Evolutionary conservation across 768 basidiomycete species (phyloP), one percentile per base, ranked within the genome.

Genomic region (Boletus rex-veris): DNA sequence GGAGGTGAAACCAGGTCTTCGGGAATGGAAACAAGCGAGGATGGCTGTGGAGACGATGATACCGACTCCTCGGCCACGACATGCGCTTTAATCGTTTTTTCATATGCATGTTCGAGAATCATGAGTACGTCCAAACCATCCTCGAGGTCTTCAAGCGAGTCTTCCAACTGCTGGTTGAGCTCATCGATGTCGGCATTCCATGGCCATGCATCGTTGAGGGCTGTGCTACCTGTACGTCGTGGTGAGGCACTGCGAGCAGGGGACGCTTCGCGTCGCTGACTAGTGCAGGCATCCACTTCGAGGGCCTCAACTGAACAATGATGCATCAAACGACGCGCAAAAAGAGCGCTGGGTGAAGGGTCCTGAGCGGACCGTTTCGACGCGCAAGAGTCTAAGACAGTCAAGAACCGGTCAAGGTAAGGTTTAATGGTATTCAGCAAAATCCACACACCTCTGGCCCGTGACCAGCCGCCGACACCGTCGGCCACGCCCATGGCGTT

Each of bases 401-500:
- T 28, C 12, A 30, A 14, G 36, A 31, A 28, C 7, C 21, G 30
- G 24, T 64, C 43, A 39, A 58, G 47, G 39, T 57, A 48, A 46
- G 39, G 46, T 55, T 62, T 53, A 41, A 55, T 53, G 12, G 18
- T 4, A 36, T 9, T 5, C 10, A 33, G 26, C 28, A 56, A 52
- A 11, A 62, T 72, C 18, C 61, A 77, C 75, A 68, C 52, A 64
- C 67, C 69, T 53, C 62, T 77, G 36, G 69, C 64, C 53, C 75
- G 71, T 8, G 85, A 79, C 94, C 93, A 97, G 0, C 94, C 94
- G 0, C 95, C 95, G 1, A 98, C 95, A 30, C 95, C 95, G 66
- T 98, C 95, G 4, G 94, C 92, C 9, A 98, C 87, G 16, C 95
- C 95, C 77, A 98, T 86, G 7, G 92, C 90, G 64, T 93, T 89